Percentiles rank a stretch among this genome's conserved stretches.
These are phyloP conservation scores for Hypoxylon sp. DNA, from an alignment of 2,329 filamentous ascomycete species.

Conservation along the genomic window DNA sequence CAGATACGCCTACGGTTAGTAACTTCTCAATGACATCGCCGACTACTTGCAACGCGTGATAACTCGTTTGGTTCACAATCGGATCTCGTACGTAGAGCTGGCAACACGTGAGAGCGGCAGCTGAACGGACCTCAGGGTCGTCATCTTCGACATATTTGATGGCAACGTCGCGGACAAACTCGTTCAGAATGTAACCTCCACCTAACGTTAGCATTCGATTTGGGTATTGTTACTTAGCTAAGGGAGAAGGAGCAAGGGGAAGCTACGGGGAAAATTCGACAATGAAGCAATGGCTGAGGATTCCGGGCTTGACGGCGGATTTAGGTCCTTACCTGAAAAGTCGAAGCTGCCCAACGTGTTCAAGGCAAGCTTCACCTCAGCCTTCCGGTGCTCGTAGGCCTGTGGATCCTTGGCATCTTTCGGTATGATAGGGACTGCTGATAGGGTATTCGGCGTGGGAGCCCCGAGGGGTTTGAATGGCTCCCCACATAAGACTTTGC, in stretches of 20 bases:
- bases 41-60: constrained; percentile 96
- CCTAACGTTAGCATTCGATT: constrained; percentile 38
- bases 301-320: neutral
- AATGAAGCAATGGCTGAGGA: neutral
- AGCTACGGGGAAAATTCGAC: neutral
- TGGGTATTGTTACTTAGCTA: neutral
- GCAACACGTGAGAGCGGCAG: constrained; percentile 95
- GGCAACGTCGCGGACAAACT: constrained; percentile 97
- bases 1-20: constrained; percentile 92
- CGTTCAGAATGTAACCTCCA: constrained; percentile 87
- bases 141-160: constrained; percentile 99
- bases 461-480: constrained; percentile 94
- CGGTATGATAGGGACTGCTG: constrained; percentile 84
- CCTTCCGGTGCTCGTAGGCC: constrained; percentile 83
- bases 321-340: constrained; percentile 72
- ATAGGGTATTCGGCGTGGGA: constrained; percentile 84
- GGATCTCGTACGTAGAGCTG: constrained; percentile 97
- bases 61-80: constrained; percentile 97
- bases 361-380: constrained; percentile 91
- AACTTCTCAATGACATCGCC: constrained; percentile 98
- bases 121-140: constrained; percentile 92
- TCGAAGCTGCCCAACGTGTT: constrained; percentile 99
- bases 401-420: constrained; percentile 89
- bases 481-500: constrained; percentile 91
- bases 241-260: neutral